Base-by-base conservation (phyloP, 257 asterid genomes). In the Knoxia roxburghii region DNA sequence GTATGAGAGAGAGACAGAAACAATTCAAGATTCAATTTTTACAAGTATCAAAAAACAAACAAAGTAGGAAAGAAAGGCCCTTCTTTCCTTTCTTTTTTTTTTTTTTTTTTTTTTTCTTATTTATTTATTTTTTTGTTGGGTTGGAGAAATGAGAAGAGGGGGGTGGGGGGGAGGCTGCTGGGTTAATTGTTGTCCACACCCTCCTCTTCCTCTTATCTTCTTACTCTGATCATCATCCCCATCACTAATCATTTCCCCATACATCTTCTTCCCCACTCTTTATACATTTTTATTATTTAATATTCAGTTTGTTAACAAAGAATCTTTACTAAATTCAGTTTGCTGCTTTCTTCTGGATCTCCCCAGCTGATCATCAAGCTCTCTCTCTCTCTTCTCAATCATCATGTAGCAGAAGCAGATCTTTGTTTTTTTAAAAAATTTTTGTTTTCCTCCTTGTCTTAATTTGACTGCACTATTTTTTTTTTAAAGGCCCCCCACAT, bases 131-230 rank as follows among this genome's bases (percentile, higher is more conserved):
- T 43, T 37, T 37, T 37, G 9, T 37, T 37, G 4, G 4, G 4
- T 37, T 37, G 4, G 41, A 4, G 6, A 9, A 37, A 37, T 4
- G 9, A 37, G 41, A 37, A 37, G 41, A 37, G 9, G 41, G 41
- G 43, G 41, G 63, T 17, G 43, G 43, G 24, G 43, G 35, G 56
- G 57, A 67, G 75, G 61, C 35, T 17, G 61, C 35, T 17, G 61
- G 80, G 78, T 70, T 75, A 77, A 74, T 77, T 80, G 59, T 71
- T 80, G 85, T 77, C 85, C 85, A 80, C 85, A 74, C 85, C 80
- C 74, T 77, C 68, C 69, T 64, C 75, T 76, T 50, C 68, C 61
- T 80, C 85, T 80, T 77, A 74, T 77, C 80, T 71, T 68, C 78
- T 61, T 51, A n/a, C 68, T 80, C 81, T 73, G 77, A 77, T 70